Evolutionary conservation across 345 rosid species (phyloP).

Genomic region (Citrus mangshanensis): DNA sequence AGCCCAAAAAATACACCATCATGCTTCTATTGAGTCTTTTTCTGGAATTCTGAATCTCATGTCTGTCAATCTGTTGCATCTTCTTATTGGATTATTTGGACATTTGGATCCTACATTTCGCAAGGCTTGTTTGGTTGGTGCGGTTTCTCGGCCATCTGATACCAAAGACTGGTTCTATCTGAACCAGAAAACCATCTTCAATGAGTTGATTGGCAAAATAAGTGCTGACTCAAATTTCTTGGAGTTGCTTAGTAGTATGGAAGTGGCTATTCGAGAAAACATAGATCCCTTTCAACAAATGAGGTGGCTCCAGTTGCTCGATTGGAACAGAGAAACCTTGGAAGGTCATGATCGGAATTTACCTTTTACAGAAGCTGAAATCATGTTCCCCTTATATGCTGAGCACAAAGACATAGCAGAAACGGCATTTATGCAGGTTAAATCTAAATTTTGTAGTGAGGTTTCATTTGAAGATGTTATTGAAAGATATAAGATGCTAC

Average conservation of each 20-base stretch:
- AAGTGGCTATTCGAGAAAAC: constrained; percentile 23
- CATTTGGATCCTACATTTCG: constrained; percentile 39
- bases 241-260: constrained; percentile 33
- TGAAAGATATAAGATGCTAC: constrained; percentile 29
- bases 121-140: constrained; percentile 54
- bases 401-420: constrained; percentile 30
- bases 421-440: constrained; percentile 27
- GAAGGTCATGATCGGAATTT: constrained; percentile 14
- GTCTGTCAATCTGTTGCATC: constrained; percentile 39
- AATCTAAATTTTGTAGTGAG: constrained; percentile 42
- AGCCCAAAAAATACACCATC: constrained; percentile 8
- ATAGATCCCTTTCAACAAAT: constrained; percentile 36
- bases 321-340: constrained; percentile 13
- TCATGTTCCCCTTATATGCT: constrained; percentile 14
- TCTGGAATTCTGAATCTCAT: constrained; percentile 26
- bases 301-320: constrained; percentile 45
- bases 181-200: constrained; percentile 41
- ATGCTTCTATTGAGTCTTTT: constrained; percentile 10
- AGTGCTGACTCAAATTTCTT: constrained; percentile 17
- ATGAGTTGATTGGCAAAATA: constrained; percentile 31
- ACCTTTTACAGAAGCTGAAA: constrained; percentile 18
- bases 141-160: constrained; percentile 22
- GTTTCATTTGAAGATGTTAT: constrained; percentile 34
- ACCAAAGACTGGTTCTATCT: constrained; percentile 26
- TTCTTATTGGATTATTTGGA: constrained; percentile 33